Conservation (phyloP, 345 rosid genomes). For the Melastoma malabathricum region DNA sequence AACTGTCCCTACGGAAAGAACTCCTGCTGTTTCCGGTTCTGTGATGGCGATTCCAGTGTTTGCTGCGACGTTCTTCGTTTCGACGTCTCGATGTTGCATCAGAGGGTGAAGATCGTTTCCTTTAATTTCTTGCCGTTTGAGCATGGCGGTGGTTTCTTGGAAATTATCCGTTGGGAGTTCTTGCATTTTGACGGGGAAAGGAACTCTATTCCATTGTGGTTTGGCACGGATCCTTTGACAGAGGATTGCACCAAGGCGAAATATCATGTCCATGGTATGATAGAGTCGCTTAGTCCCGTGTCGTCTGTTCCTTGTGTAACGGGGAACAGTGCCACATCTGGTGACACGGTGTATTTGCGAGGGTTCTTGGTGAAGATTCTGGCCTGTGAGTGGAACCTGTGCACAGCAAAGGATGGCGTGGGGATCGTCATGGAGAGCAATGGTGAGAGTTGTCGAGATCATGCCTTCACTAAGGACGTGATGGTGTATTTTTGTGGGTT, state of each 20-base stretch:
- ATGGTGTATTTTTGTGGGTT: constrained; percentile 52
- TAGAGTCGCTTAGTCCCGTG: constrained; percentile 60
- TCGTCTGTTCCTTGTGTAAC: constrained; percentile 47
- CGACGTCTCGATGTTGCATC: constrained; percentile 23
- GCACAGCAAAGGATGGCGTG: constrained; percentile 14
- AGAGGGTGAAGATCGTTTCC: constrained; percentile 32
- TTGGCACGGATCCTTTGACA: constrained; percentile 12
- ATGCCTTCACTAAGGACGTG: constrained; percentile 26
- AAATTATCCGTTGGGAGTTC: constrained; percentile 60
- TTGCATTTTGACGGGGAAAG: constrained; percentile 14
- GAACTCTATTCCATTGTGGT: constrained; percentile 25
- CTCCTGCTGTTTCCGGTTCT: constrained; percentile 43
- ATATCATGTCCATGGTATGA: constrained; percentile 34
- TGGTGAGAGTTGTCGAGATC: constrained; percentile 7
- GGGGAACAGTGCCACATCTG: constrained; percentile 5
- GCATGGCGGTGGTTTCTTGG: constrained; percentile 50
- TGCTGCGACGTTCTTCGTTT: constrained; percentile 68
- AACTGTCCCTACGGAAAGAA: constrained; percentile 31
- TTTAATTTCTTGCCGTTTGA: constrained; percentile 69
- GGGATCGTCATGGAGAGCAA: constrained; percentile 1
- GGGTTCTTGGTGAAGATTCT: constrained; percentile 50
- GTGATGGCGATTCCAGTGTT: constrained; percentile 35
- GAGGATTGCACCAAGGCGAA: constrained; percentile 22
- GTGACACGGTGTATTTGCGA: constrained; percentile 22
- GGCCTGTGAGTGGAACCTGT: constrained; percentile 46